Base-by-base conservation (phyloP, 495 filamentous ascomycete species). In the Bryoglossum gracile region DNA sequence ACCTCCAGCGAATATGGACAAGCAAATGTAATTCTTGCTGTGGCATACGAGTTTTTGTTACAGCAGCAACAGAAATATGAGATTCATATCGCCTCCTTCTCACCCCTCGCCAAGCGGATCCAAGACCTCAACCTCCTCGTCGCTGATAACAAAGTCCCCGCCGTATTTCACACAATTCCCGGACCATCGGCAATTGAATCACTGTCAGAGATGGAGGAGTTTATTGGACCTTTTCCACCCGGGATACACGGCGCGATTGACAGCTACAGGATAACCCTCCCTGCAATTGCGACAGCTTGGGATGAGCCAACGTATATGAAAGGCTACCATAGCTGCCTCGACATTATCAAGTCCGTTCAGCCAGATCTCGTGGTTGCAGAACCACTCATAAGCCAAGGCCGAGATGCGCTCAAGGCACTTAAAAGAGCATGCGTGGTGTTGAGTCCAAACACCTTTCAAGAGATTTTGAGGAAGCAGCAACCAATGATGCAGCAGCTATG, bases 1-100 rank as follows among this genome's bases (percentile, higher is more conserved):
- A 75, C 77, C 4, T 76, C 73, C 62, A 70, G 71, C 34, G 77
- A 79, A 50, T 65, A 72, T 43, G 77, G 77, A 14, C 73, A 78
- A 46, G 69, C 71, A 21, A 79, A 78, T 54, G 72, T 78, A 19
- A 66, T 70, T 26, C 67, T 81, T 0, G 76, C 77, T 8, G 67
- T 73, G 1, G 66, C 66, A 17, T 68, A 76, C 21, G 74, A 75
- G 42, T 68, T 55, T 4, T 43, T 80, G 1, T 56, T 77, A 21
- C 13, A 13, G 5, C 58, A 64, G 9, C 66, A 68, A 10, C 58
- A 64, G 9, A 65, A 68, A 10, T 66, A 74, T 22, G 63, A 71
- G 19, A 62, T 80, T 3, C 75, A 80, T 45, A 66, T 80, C 26
- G 77, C 67, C 13, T 79, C 76, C 0, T 79, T 74, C 50, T 34